These are phyloP conservation scores for Quambalaria eucalypti DNA, from an alignment of 1,284 basidiomycete species.

Conservation along the genomic window DNA sequence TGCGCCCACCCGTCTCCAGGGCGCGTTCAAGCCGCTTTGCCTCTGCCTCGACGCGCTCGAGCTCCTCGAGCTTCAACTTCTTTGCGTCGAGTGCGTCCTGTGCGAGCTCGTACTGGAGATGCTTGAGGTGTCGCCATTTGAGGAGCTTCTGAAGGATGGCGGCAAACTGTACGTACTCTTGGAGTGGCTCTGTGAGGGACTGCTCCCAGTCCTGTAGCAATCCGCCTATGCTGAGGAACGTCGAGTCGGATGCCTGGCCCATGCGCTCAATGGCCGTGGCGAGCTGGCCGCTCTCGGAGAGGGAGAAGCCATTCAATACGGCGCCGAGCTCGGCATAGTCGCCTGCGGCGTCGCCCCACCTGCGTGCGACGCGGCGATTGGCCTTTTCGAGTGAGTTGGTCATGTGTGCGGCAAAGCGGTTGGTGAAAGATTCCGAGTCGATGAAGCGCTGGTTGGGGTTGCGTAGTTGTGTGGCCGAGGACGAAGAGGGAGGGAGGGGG, in stretches of 20 bases:
- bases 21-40: conserved; percentile 81
- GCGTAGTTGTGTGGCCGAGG: conserved; percentile 13
- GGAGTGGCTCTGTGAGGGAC: conserved; percentile 86
- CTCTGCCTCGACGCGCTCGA: conserved; percentile 86
- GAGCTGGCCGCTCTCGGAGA: conserved; percentile 67
- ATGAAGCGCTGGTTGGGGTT: conserved; percentile 59
- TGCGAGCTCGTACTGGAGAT: conserved; percentile 94
- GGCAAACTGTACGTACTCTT: conserved; percentile 92
- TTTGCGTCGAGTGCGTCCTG: conserved; percentile 81
- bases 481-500: conserved; percentile 64
- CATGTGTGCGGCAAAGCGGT: conserved; percentile 87
- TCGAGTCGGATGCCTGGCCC: conserved; percentile 88
- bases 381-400: conserved; percentile 89
- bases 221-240: conserved; percentile 73
- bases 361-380: conserved; percentile 76
- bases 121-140: conserved; percentile 92
- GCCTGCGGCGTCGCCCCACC: conserved; percentile 84
- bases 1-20: conserved; percentile 50
- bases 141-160: conserved; percentile 86
- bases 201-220: conserved; percentile 58
- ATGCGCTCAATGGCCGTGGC: conserved; percentile 77
- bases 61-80: conserved; percentile 73
- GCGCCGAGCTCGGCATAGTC: conserved; percentile 93
- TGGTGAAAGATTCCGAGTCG: conserved; percentile 92
- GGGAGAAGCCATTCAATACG: conserved; percentile 85